Evolutionary conservation across 768 basidiomycete species (phyloP).

Genomic region (Lactarius hatsudake): DNA sequence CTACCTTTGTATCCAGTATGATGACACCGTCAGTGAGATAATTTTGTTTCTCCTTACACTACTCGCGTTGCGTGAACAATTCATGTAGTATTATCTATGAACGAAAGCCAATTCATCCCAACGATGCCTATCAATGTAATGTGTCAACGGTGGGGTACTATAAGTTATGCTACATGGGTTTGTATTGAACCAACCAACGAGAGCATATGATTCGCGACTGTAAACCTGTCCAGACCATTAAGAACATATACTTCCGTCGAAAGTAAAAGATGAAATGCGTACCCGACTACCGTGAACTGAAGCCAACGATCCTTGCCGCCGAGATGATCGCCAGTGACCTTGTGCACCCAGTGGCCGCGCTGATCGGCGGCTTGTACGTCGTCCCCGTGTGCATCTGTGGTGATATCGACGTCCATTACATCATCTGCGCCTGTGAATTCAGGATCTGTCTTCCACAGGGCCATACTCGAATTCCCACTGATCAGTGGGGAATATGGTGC

Average conservation of each 20-base stretch:
- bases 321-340: conserved; percentile 60
- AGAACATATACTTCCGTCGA: background rate
- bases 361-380: conserved; percentile 39
- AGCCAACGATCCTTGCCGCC: conserved; percentile 67
- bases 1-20: conserved; percentile 16
- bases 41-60: background rate
- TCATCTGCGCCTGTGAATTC: conserved; percentile 49
- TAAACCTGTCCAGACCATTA: conserved; percentile 51
- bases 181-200: conserved; percentile 61
- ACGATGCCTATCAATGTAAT: too few relatives aligned
- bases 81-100: background rate
- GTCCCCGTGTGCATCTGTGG: conserved; percentile 27
- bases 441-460: conserved; percentile 74
- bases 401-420: conserved; percentile 21
- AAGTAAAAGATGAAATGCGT: conserved; percentile 31
- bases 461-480: conserved; percentile 87
- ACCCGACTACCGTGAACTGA: conserved; percentile 90
- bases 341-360: conserved; percentile 79
- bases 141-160: too few relatives aligned
- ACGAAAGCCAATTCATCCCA: background rate
- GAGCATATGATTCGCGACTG: conserved; percentile 90
- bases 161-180: too few relatives aligned
- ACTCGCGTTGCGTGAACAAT: background rate
- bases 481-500: conserved; percentile 82
- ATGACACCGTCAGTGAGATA: conserved; percentile 8